Base-by-base conservation (phyloP, 768 basidiomycete genomes). In the Xerocomellus intermedius region DNA sequence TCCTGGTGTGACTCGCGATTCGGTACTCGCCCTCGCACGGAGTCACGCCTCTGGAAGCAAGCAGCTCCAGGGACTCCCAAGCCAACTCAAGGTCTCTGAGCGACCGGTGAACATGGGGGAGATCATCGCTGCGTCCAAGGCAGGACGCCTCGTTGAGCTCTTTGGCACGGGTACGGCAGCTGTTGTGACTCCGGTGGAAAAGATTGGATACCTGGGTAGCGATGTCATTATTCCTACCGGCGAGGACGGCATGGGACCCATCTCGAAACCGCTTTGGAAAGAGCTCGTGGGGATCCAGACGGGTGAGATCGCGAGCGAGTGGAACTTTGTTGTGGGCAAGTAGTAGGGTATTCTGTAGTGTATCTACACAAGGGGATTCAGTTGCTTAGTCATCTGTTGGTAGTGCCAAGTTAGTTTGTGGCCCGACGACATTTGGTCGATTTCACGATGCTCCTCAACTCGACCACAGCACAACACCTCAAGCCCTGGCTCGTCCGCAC, bases 401-500 rank as follows among this genome's bases (percentile, higher is more conserved):
- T 44, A 46, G 6, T 32, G 24, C 30, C 12, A 32, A 32, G 26
- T 6, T 32, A 32, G 30, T 33, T 24, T 5, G 33, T 33, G 33
- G 13, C 12, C 14, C 5, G 33, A 47, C 42, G 14, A 12, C 42
- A 17, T 50, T 43, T 26, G 41, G 26, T 46, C 37, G 16, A 46
- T 38, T 24, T 43, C 36, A 50, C 52, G 57, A 89, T 91, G 88
- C 75, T 87, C 58, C 82, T 80, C 74, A 89, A 91, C 72, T 71
- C 82, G 43, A 73, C 83, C 50, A 85, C 85, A 10, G 77, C 79
- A 1, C 70, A 75, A 16, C 81, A 88, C 61, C 82, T 96, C 64
- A 92, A 89, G 67, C 82, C 87, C 60, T 98, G 94, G 94, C 85
- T 98, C 42, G 80, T 94, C 44, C 81, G 83, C 58, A 90, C 88